phyloP scores from a whole-genome alignment of 768 basidiomycete genomes.

The Lanmaoa pseudosensibilis region DNA sequence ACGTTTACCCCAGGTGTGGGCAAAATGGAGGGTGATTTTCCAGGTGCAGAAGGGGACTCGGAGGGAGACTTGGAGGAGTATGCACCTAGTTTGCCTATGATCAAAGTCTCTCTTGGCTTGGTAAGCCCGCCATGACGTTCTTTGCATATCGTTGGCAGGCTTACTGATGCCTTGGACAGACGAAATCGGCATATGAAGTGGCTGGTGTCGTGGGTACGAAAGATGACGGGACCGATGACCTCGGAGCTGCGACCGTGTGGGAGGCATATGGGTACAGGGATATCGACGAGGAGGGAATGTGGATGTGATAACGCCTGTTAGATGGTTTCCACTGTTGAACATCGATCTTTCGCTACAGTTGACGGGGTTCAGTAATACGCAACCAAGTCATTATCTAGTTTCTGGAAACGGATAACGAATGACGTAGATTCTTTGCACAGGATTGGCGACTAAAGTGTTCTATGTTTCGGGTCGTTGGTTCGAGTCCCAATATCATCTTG shows the following conservation, averaged over 20 bases:
- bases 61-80: conserved; percentile 41
- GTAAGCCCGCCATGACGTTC: conserved; percentile 33
- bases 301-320: neutral
- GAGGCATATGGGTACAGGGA: conserved; percentile 42
- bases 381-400: neutral
- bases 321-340: neutral
- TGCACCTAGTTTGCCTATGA: conserved; percentile 47
- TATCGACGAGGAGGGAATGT: conserved; percentile 29
- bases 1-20: neutral
- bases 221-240: conserved; percentile 46
- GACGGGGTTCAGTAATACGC: neutral
- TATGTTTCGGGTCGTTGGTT: too few relatives aligned
- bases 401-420: too few relatives aligned
- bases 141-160: neutral
- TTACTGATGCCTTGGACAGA: conserved; percentile 24
- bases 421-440: too few relatives aligned
- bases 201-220: conserved; percentile 45
- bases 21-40: neutral
- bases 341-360: neutral
- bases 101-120: conserved; percentile 63
- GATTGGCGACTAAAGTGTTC: too few relatives aligned
- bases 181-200: conserved; percentile 47
- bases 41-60: neutral
- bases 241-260: conserved; percentile 51
- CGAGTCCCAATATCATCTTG: too few relatives aligned